phyloP scores from a whole-genome alignment of 495 filamentous ascomycete genomes.

The Usnea hakonensis region DNA sequence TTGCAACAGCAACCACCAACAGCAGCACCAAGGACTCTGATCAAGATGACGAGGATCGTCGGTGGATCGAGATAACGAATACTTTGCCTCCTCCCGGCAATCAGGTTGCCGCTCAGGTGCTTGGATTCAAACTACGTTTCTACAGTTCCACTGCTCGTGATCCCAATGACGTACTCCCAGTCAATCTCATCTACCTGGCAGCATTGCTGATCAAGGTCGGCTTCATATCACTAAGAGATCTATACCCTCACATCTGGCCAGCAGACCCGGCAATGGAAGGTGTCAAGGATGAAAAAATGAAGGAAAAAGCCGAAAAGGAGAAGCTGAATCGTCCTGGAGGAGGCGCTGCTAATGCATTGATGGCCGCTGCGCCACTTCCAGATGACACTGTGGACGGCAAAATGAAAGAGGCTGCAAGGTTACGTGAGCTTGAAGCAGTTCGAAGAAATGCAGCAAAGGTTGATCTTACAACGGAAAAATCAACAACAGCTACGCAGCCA shows the following conservation, averaged over 20 bases:
- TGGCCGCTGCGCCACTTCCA: conserved; percentile 76
- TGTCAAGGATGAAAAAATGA: conserved; percentile 55
- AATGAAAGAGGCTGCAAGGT: conserved; percentile 34
- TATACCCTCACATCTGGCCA: conserved; percentile 90
- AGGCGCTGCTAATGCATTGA: conserved; percentile 72
- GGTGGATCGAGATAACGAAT: conserved; percentile 71
- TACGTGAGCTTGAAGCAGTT: conserved; percentile 28
- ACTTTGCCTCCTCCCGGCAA: conserved; percentile 81
- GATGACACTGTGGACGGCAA: conserved; percentile 59
- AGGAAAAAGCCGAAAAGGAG: conserved; percentile 75
- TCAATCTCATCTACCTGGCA: conserved; percentile 84
- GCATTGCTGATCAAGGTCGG: conserved; percentile 94
- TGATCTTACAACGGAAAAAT: conserved; percentile 44
- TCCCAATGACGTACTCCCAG: conserved; percentile 63
- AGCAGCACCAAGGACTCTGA: conserved; percentile 30
- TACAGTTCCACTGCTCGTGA: conserved; percentile 71
- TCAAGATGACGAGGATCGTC: conserved; percentile 45
- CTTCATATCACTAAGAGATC: conserved; percentile 87
- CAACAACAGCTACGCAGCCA: conserved; percentile 35
- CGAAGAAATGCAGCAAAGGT: conserved; percentile 40
- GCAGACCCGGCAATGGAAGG: conserved; percentile 71
- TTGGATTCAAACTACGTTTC: conserved; percentile 96
- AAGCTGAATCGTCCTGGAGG: conserved; percentile 53
- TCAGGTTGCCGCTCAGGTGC: conserved; percentile 80
- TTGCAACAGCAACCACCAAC: conserved; percentile 35